Evolutionary conservation across 1,139 yeast genomes (phyloP).

Genomic region (Pichia sorboxylosa): DNA sequence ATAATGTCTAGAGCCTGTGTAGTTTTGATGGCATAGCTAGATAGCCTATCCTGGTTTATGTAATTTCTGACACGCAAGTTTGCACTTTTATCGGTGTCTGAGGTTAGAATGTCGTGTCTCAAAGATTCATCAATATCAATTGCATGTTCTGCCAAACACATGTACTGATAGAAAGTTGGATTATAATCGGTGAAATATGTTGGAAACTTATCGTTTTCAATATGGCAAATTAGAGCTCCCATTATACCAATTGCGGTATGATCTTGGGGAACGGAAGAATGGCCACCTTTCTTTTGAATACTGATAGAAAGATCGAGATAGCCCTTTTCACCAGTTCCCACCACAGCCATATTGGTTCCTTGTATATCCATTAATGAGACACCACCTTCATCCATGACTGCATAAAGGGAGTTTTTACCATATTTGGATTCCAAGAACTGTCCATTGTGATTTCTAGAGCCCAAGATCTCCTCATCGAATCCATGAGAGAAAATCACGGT

Average conservation of each 20-base stretch:
- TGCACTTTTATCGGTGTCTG: conserved; percentile 28
- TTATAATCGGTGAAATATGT: conserved; percentile 30
- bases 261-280: conserved; percentile 37
- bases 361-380: conserved; percentile 24
- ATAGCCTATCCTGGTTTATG: conserved; percentile 20
- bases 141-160: conserved; percentile 35
- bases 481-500: conserved; percentile 36
- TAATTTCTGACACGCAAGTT: conserved; percentile 28
- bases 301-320: conserved; percentile 29
- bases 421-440: conserved; percentile 25
- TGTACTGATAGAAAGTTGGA: conserved; percentile 32
- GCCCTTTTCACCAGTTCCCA: conserved; percentile 41
- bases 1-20: conserved; percentile 62
- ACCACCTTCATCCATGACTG: conserved; percentile 38
- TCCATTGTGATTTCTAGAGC: conserved; percentile 24
- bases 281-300: conserved; percentile 37
- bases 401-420: conserved; percentile 32
- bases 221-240: conserved; percentile 28
- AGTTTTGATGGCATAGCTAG: conserved; percentile 41
- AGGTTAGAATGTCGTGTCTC: conserved; percentile 28
- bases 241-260: conserved; percentile 38
- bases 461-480: conserved; percentile 37
- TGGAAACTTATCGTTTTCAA: conserved; percentile 29
- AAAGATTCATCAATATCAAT: conserved; percentile 23
- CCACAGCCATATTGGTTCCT: conserved; percentile 29